Evolutionary conservation across 2,329 filamentous ascomycete genomes (phyloP).

Genomic region (Aspergillus sp.): DNA sequence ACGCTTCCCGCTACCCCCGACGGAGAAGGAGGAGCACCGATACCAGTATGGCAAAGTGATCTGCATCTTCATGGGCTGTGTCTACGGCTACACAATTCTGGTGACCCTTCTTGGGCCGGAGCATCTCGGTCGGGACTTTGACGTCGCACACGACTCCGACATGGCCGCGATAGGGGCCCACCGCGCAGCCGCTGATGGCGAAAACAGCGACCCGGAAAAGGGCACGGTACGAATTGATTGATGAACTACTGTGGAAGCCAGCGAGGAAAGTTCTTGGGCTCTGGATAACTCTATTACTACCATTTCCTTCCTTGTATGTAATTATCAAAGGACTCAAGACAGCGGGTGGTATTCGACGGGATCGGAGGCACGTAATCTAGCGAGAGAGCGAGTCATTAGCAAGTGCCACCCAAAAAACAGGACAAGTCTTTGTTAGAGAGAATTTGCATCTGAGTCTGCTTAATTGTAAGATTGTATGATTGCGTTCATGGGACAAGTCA

Average conservation of each 20-base stretch:
- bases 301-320: neutral
- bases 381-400: neutral
- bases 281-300: neutral
- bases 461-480: constrained; percentile 4
- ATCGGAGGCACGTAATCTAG: neutral
- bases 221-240: constrained; percentile 1
- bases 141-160: constrained; percentile 49
- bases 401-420: neutral
- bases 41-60: constrained; percentile 82
- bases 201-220: constrained; percentile 34
- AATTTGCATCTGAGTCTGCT: constrained; percentile 6
- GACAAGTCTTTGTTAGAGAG: neutral
- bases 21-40: constrained; percentile 49
- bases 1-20: constrained; percentile 66
- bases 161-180: constrained; percentile 44
- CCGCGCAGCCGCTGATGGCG: constrained; percentile 20
- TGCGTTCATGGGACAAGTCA: constrained; percentile 3
- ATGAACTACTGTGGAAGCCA: neutral
- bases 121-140: constrained; percentile 46
- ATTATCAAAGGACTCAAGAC: neutral
- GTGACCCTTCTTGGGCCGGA: constrained; percentile 50
- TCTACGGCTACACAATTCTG: constrained; percentile 64
- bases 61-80: constrained; percentile 86
- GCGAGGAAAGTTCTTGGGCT: neutral
- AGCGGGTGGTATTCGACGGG: neutral